Percentiles rank a stretch among this genome's conserved stretches.
These are phyloP conservation scores for Trametes cingulata DNA, from an alignment of 768 basidiomycete species.

Conservation along the genomic window DNA sequence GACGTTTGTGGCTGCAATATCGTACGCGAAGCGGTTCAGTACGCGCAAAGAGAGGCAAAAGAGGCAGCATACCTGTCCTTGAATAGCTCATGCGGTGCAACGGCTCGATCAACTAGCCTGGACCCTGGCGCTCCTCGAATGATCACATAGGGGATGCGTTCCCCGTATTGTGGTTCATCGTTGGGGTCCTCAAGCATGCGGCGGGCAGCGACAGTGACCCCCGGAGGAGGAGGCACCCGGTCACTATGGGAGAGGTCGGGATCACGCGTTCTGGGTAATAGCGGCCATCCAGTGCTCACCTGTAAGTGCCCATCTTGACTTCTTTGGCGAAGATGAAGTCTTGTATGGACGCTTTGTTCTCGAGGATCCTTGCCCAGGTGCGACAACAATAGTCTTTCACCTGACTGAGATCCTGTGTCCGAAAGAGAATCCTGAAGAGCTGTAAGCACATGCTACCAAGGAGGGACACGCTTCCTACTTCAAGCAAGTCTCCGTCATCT, in stretches of 20 bases:
- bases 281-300: conserved; percentile 43
- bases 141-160: conserved; percentile 92
- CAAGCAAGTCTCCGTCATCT: conserved; percentile 87
- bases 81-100: conserved; percentile 71
- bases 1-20: conserved; percentile 54
- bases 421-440: conserved; percentile 75
- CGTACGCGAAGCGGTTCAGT: neutral
- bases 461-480: conserved; percentile 57
- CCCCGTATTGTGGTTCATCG: conserved; percentile 88
- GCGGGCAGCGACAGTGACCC: conserved; percentile 81
- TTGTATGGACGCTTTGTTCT: conserved; percentile 79
- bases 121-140: conserved; percentile 59
- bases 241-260: conserved; percentile 53
- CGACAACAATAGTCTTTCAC: conserved; percentile 86
- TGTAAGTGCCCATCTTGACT: conserved; percentile 91
- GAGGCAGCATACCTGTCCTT: conserved; percentile 53
- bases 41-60: neutral
- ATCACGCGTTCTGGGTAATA: neutral
- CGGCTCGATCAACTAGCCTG: conserved; percentile 73
- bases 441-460: neutral
- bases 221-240: conserved; percentile 86
- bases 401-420: conserved; percentile 83
- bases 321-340: conserved; percentile 96
- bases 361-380: conserved; percentile 83
- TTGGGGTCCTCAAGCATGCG: conserved; percentile 73